Base-by-base conservation (phyloP, 805 yeast species). In the Candida yuanshanica region DNA sequence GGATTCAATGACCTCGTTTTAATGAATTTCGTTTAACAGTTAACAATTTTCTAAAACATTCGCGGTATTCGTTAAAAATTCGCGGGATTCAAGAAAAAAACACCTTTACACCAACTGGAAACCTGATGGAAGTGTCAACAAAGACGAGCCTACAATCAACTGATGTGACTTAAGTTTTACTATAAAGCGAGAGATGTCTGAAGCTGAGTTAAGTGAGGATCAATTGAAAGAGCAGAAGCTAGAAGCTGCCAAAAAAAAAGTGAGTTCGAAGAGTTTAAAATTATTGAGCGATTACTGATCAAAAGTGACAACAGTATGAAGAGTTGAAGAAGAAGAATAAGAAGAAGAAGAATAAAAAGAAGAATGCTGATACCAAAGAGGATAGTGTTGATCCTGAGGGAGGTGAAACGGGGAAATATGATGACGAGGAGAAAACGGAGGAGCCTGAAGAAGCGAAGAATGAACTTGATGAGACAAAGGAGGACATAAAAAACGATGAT, bases 261-360 rank as follows among this genome's bases (percentile, higher is more conserved):
- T 27, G 18, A 27, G 31, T 27, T n/a, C n/a, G n/a, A n/a, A n/a
- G n/a, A n/a, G n/a, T n/a, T n/a, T n/a, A n/a, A n/a, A n/a, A n/a
- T n/a, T n/a, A n/a, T n/a, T n/a, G n/a, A n/a, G n/a, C n/a, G 31
- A 14, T 2, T 5, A 24, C 16, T 27, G 18, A 14, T 14, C 14
- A 7, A 26, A 4, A 4, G 31, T 13, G 10, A 10, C 16, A 14
- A 4, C 47, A 69, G 70, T 77, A 69, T 49, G 89, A 83, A 44
- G 86, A 81, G 52, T 63, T 83, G 68, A 83, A 79, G 66, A 76
- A 76, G 62, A 70, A 70, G 60, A 75, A 70, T 57, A 73, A 69
- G 55, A 68, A 70, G 59, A 68, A 67, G 62, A 59, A 54, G 42
- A 63, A 66, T 59, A 67, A 65, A 53, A 62, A 31, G 20, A 46